Percentiles rank a stretch among this genome's conserved stretches.
These are phyloP conservation scores for Suillus subalutaceus DNA, from an alignment of 768 basidiomycete species.

Conservation along the genomic window DNA sequence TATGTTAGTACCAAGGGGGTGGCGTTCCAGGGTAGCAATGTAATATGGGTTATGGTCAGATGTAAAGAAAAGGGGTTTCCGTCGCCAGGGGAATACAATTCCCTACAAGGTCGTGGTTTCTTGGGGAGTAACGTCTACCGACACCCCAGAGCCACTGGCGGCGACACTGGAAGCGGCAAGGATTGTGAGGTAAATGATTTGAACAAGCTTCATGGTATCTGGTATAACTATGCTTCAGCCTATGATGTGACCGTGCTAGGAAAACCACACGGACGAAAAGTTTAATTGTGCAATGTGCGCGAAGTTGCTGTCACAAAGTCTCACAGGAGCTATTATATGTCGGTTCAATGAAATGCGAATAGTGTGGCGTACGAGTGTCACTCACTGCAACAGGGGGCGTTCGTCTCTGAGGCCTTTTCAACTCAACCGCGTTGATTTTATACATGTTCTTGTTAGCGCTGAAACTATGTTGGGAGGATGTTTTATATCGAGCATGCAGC, in stretches of 20 bases:
- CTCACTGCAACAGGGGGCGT: neutral
- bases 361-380: neutral
- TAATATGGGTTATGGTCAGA: too few species aligned
- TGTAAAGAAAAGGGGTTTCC: too few species aligned
- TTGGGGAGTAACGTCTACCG: too few species aligned
- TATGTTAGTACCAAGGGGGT: too few species aligned
- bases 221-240: neutral
- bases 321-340: neutral
- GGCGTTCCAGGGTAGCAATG: too few species aligned
- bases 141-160: neutral
- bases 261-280: neutral
- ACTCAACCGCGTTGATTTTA: neutral
- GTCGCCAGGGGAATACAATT: too few species aligned
- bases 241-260: neutral
- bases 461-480: neutral
- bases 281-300: neutral
- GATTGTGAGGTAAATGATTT: neutral
- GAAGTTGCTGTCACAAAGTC: neutral
- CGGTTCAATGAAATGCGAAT: neutral
- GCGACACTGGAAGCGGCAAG: constrained; percentile 31
- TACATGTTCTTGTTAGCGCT: neutral
- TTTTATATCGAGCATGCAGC: neutral
- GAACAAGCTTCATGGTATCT: neutral
- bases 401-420: neutral
- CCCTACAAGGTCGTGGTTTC: too few species aligned